Conservation (phyloP, 352 stramenopile species). For the Pythium grandisporangium region DNA sequence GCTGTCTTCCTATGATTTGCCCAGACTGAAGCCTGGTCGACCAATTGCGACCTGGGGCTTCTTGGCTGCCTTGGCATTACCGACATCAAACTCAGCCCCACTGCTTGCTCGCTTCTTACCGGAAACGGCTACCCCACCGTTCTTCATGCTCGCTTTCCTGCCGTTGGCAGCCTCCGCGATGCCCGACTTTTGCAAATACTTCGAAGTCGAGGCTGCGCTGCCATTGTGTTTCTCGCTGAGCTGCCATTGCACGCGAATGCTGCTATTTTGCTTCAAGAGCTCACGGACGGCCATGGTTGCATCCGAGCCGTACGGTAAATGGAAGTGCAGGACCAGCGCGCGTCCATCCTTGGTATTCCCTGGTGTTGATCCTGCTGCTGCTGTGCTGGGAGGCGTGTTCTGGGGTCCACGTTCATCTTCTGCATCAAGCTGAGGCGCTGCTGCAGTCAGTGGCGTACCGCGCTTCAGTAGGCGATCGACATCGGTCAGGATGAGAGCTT, state of each 20-base stretch:
- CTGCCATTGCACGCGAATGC: conserved; percentile 58
- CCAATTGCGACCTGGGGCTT: conserved; percentile 75
- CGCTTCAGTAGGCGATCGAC: conserved; percentile 34
- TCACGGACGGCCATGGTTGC: conserved; percentile 92
- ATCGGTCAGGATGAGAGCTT: conserved; percentile 82
- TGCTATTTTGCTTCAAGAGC: conserved; percentile 91
- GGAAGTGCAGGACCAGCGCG: conserved; percentile 36
- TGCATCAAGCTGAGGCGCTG: too few species aligned
- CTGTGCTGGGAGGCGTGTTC: not conserved
- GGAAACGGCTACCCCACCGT: not conserved
- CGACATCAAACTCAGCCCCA: conserved; percentile 2
- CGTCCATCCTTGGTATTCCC: conserved; percentile 5
- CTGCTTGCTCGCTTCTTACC: conserved; percentile 22
- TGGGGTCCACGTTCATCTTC: not conserved
- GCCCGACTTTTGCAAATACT: not conserved
- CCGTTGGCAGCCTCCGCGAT: not conserved
- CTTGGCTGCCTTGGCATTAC: conserved; percentile 42
- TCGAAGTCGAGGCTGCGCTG: not conserved
- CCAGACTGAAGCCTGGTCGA: conserved; percentile 70
- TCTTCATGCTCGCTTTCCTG: conserved; percentile 2
- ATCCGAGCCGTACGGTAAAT: conserved; percentile 62
- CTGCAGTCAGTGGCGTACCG: conserved; percentile 1
- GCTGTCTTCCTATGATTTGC: conserved; percentile 34
- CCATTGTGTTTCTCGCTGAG: conserved; percentile 12
- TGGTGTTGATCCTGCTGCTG: not conserved